These are phyloP conservation scores for Hypomyces rosellus DNA, from an alignment of 2,329 filamentous ascomycete genomes.

Conservation along the genomic window DNA sequence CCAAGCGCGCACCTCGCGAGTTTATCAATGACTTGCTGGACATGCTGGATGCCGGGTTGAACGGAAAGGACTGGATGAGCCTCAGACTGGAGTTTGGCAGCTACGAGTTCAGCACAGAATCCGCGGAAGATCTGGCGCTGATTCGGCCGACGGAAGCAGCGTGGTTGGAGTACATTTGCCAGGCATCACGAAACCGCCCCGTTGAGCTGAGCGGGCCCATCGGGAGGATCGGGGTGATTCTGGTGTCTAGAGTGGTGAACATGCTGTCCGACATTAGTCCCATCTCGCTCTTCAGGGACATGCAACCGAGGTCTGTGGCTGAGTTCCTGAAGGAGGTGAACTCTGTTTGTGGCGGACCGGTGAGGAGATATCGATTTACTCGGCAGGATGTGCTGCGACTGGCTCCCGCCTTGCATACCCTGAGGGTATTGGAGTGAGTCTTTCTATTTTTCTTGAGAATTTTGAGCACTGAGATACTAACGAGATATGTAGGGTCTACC, in stretches of 20 bases:
- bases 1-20: constrained; percentile 12
- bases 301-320: constrained; percentile 12
- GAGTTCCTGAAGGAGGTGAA: constrained; percentile 22
- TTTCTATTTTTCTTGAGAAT: not conserved
- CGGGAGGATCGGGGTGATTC: constrained; percentile 11
- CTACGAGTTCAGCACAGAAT: constrained; percentile 6
- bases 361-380: constrained; percentile 19
- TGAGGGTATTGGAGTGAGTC: constrained; percentile 6
- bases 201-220: not conserved
- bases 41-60: constrained; percentile 11
- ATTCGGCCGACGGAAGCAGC: constrained; percentile 19
- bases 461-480: not conserved
- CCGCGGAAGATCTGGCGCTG: not conserved
- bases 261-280: constrained; percentile 18
- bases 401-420: constrained; percentile 5
- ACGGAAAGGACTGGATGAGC: not conserved
- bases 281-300: constrained; percentile 14
- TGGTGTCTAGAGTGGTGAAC: constrained; percentile 17
- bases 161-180: constrained; percentile 19
- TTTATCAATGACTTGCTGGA: constrained; percentile 14
- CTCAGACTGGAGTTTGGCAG: constrained; percentile 11
- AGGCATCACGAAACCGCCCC: constrained; percentile 11
- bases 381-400: constrained; percentile 13
- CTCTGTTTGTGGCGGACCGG: constrained; percentile 11
- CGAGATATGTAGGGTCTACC: not conserved